Base-by-base conservation (phyloP, 306 rosid genomes). In the Dalbergia oliveri region DNA sequence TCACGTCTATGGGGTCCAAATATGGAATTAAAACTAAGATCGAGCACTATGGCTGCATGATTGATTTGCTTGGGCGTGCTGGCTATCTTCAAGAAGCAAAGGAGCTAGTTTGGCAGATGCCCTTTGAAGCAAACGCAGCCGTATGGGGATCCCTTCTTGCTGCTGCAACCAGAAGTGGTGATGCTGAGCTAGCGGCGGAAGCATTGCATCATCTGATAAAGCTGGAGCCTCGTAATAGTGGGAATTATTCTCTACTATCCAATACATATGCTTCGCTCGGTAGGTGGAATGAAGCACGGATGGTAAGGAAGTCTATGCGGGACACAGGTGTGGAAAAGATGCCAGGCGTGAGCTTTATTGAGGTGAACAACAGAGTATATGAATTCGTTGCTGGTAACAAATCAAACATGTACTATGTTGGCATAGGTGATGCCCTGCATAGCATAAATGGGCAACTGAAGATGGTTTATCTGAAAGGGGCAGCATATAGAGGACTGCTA, bases 71-170 rank as follows among this genome's bases (percentile, higher is more conserved):
- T 59, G 94, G 88, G 13, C 93, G 93, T 57, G 91, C 86, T 15
- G 97, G 97, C 43, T 84, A 66, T 79, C 88, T 92, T 73, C 73
- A 82, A 81, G 94, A 92, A 86, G 94, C 97, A 50, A 80, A 72
- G 8, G 79, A 87, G 11, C 83, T 90, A 43, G 85, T 86, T 34
- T 21, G 26, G 18, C 18, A 6, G 70, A 92, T 90, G 94, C 93
- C 97, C 11, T 90, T 77, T 68, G 88, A 90, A 85, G 85, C 94
- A 47, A 90, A 88, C 72, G 90, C 89, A 11, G 87, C 91, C 7
- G 81, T 90, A 78, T 92, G 97, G 94, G 94, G 94, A 73, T 88
- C 94, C 53, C 87, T 92, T 83, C 93, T 92, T 79, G 89, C 93
- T 64, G 89, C 88, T 72, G 77, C 93, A 34, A 81, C 83, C 50